Evolutionary conservation across 2,329 filamentous ascomycete species (phyloP), one percentile per base, ranked within the genome.

Genomic region (Parafenestella ontariensis): DNA sequence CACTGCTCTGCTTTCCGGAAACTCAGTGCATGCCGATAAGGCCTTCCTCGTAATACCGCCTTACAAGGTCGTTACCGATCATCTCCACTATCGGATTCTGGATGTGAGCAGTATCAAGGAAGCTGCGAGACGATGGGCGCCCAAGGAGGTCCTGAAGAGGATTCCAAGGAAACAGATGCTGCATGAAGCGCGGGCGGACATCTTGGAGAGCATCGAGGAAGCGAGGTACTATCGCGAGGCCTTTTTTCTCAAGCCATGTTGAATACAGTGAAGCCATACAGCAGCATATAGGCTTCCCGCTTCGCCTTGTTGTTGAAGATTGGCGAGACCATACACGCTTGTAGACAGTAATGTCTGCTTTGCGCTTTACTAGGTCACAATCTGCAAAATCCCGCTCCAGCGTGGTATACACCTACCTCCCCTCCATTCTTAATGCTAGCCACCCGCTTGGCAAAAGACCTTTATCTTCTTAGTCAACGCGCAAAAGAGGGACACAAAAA

Each of bases 71-170:
- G 87, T 96, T 1, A 78, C 91, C 44, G 85, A 89, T 52, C 86
- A 95, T 76, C 80, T 99, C 62, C 90, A 96, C 76, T 92, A 99
- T 77, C 86, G 95, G 15, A 90, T 99, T 59, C 79, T 98, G 43
- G 95, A 99, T 73, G 92, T 98, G 49, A 97, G 92, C 76, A 85
- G 87, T 42, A 85, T 98, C 70, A 98, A 98, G 78, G 95, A 99
- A 79, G 93, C 91, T 20, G 90, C 88, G 17, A 85, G 87, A 61
- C 83, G 94, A 41, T 99, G 95, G 94, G 88, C 87, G 39, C 82
- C 83, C 1, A 74, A 80, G n/a, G 81, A 85, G 7, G 73, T 90
- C 8, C 70, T 90, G 57, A 79, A 80, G 50, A 79, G 81, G 40
- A 87, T 85, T 24, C 93, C 94, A 11, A 76, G 71, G 58, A 98